phyloP scores from a whole-genome alignment of 352 stramenopile species.

The Globisporangium perplexum region DNA sequence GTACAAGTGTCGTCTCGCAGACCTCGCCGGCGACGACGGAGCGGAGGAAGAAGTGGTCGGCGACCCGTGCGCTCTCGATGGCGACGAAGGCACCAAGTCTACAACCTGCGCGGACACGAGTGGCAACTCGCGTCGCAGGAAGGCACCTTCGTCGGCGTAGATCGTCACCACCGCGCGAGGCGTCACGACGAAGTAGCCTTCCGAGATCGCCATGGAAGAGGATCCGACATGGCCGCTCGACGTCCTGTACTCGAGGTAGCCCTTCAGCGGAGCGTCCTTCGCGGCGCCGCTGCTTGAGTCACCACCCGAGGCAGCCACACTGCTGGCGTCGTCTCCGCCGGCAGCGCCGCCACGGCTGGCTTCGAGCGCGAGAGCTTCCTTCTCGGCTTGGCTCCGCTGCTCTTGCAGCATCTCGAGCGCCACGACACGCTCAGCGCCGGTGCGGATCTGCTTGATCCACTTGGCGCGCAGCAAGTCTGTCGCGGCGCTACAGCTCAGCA shows the following conservation, averaged over 20 bases:
- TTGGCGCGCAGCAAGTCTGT: conserved; percentile 50
- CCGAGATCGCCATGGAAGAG: conserved; percentile 12
- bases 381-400: conserved; percentile 29
- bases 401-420: conserved; percentile 54
- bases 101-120: conserved; percentile 23
- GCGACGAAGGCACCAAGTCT: conserved; percentile 20
- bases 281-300: too few relatives aligned
- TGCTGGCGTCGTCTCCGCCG: neutral
- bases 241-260: conserved; percentile 15
- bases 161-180: conserved; percentile 26
- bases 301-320: too few relatives aligned
- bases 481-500: conserved; percentile 53
- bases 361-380: neutral
- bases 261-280: neutral
- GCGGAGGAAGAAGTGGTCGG: neutral
- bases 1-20: conserved; percentile 13
- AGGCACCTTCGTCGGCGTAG: conserved; percentile 42
- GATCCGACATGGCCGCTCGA: conserved; percentile 8
- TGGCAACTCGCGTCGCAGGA: conserved; percentile 18
- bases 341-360: neutral
- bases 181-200: conserved; percentile 31
- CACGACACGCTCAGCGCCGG: conserved; percentile 35
- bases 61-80: too few relatives aligned
- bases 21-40: neutral
- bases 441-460: conserved; percentile 66